These are phyloP conservation scores for Arxiozyma slooffiae DNA, from an alignment of 1,139 yeast species.

Conservation along the genomic window DNA sequence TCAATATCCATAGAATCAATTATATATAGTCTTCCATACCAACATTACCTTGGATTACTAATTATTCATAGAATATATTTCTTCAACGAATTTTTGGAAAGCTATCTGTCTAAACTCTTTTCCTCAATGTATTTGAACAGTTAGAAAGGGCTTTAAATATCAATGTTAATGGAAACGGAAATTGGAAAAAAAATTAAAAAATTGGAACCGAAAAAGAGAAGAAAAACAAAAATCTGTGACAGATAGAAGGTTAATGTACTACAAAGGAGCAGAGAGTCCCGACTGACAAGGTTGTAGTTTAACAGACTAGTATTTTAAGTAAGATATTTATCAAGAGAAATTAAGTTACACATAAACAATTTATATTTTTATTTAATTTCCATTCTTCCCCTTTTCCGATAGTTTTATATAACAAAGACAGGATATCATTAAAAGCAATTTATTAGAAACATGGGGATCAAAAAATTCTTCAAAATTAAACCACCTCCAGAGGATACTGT, in stretches of 20 bases:
- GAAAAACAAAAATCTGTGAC: background rate
- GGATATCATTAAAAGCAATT: background rate
- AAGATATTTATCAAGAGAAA: background rate
- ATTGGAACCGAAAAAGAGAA: background rate
- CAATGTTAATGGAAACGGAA: background rate
- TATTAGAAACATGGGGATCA: conserved; percentile 21
- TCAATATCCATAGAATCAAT: too few species aligned
- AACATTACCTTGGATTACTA: background rate
- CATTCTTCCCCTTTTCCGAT: background rate
- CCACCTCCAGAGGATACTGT: conserved; percentile 53
- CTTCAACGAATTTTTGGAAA: background rate
- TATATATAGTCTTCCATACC: background rate
- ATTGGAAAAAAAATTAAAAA: too few species aligned
- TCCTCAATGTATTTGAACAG: background rate
- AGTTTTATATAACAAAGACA: background rate
- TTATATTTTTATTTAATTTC: too few species aligned
- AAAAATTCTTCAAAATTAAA: conserved; percentile 47
- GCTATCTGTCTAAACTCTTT: background rate
- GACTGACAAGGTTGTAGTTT: background rate
- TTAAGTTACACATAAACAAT: background rate
- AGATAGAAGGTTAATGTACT: background rate
- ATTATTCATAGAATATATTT: too few species aligned
- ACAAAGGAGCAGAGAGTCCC: background rate
- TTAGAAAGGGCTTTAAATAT: too few species aligned
- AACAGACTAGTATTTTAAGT: background rate